Conservation (phyloP, 495 filamentous ascomycete species). For the Aspergillus kassunensis region DNA sequence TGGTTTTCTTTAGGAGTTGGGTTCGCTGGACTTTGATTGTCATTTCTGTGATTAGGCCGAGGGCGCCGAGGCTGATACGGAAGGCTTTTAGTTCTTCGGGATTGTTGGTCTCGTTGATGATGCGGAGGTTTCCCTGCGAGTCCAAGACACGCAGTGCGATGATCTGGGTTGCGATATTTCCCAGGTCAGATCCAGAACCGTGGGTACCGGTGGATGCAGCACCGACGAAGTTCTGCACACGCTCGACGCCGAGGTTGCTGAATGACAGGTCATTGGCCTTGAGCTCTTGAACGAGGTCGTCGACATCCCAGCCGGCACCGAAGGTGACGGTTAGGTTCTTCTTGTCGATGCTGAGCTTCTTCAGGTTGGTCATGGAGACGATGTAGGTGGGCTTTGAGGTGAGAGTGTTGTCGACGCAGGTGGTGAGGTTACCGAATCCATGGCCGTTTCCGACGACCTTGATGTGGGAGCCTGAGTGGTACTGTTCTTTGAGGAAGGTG, state of each 20-base stretch:
- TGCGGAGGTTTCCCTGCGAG: constrained; percentile 11
- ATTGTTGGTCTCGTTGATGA: constrained; percentile 12
- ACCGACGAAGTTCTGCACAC: constrained; percentile 22
- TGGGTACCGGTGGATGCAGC: constrained; percentile 20
- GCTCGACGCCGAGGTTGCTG: constrained; percentile 17
- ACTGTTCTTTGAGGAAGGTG: constrained; percentile 16
- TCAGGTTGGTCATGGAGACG: constrained; percentile 17
- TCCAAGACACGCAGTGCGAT: constrained; percentile 18
- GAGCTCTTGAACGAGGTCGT: constrained; percentile 2
- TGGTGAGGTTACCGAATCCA: constrained; percentile 20
- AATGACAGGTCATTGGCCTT: constrained; percentile 9
- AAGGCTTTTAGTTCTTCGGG: constrained; percentile 21
- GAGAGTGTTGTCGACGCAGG: constrained; percentile 11
- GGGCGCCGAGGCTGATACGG: constrained; percentile 20
- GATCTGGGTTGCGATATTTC: constrained; percentile 17
- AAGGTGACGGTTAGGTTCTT: constrained; percentile 5
- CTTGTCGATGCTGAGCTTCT: constrained; percentile 12
- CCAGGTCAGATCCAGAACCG: constrained; percentile 10
- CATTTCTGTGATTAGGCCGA: constrained; percentile 19
- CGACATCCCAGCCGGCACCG: too few species aligned
- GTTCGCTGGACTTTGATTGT: constrained; percentile 18
- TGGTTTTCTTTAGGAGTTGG: constrained; percentile 16
- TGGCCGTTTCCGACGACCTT: constrained; percentile 23
- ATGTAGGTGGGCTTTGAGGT: constrained; percentile 16
- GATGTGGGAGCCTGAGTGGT: constrained; percentile 10